Evolutionary conservation across 2,329 filamentous ascomycete genomes (phyloP).

Genomic region (Pyrenophora teres): DNA sequence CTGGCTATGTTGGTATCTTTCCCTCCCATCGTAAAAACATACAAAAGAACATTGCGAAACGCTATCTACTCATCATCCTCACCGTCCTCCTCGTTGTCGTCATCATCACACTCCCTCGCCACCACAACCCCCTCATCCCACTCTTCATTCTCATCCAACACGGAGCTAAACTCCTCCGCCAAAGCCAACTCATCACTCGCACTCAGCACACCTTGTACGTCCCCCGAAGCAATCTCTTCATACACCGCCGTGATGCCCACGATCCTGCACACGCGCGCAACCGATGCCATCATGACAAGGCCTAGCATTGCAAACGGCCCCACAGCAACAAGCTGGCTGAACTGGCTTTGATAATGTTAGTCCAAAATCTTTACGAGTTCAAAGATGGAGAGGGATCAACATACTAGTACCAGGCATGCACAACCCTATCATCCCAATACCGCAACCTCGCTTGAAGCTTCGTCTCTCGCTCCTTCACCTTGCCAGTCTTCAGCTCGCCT

Average conservation of each 20-base stretch:
- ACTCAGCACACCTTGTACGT: slow-evolving; percentile 50
- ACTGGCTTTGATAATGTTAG: slow-evolving; percentile 37
- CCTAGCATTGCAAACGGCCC: slow-evolving; percentile 54
- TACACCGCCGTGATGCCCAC: slow-evolving; percentile 49
- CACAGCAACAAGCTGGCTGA: slow-evolving; percentile 53
- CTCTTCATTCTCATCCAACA: slow-evolving; percentile 36
- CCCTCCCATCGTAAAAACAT: not conserved
- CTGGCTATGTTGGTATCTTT: slow-evolving; percentile 3
- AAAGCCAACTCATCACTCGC: slow-evolving; percentile 50
- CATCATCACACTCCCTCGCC: slow-evolving; percentile 23
- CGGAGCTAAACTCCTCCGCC: slow-evolving; percentile 36
- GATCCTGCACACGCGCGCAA: slow-evolving; percentile 49
- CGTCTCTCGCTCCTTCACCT: slow-evolving; percentile 14
- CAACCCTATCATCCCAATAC: slow-evolving; percentile 48
- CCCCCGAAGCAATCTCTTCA: slow-evolving; percentile 49
- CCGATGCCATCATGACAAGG: slow-evolving; percentile 50
- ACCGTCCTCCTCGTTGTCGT: not conserved
- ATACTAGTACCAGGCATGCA: slow-evolving; percentile 47
- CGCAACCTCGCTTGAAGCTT: slow-evolving; percentile 39
- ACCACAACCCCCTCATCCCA: slow-evolving; percentile 37
- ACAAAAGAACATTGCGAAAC: not conserved
- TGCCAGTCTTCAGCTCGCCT: slow-evolving; percentile 31
- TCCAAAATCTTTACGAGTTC: not conserved
- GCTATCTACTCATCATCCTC: not conserved
- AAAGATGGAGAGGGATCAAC: slow-evolving; percentile 11